Percentiles rank a stretch among this genome's conserved stretches.
These are phyloP conservation scores for Saccharomyces hybrid DNA, from an alignment of 1,139 yeast species.

Conservation along the genomic window DNA sequence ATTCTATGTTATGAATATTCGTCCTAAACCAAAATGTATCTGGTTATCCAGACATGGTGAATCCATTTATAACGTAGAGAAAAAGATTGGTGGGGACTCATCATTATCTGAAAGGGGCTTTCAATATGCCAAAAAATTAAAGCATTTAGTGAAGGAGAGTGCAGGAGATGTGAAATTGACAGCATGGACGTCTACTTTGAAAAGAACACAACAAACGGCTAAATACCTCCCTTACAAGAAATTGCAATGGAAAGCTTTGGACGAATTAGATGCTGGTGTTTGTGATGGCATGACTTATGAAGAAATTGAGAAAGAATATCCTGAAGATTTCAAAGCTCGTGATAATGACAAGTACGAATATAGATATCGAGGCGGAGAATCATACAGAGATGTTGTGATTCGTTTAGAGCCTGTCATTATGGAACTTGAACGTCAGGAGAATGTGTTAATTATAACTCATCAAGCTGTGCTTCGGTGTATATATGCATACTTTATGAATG, in stretches of 20 bases:
- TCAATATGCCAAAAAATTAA: constrained; percentile 75
- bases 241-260: constrained; percentile 92
- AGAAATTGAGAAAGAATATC: constrained; percentile 74
- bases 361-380: constrained; percentile 94
- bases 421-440: constrained; percentile 96
- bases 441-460: constrained; percentile 89
- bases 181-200: constrained; percentile 93
- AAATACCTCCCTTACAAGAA: constrained; percentile 73
- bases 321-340: constrained; percentile 91
- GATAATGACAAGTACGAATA: constrained; percentile 95
- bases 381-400: constrained; percentile 89
- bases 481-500: constrained; percentile 96
- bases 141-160: constrained; percentile 67
- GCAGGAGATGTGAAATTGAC: constrained; percentile 72
- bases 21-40: constrained; percentile 82
- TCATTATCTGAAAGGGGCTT: constrained; percentile 78
- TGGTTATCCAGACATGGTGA: constrained; percentile 97
- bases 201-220: constrained; percentile 90
- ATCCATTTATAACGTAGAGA: constrained; percentile 82
- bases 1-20: constrained; percentile 90
- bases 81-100: constrained; percentile 95
- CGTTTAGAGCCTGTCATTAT: constrained; percentile 92
- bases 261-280: constrained; percentile 95
- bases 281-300: constrained; percentile 93
- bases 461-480: constrained; percentile 95